These are phyloP conservation scores for Beverwykella pulmonaria DNA, from an alignment of 495 filamentous ascomycete genomes.

Conservation along the genomic window DNA sequence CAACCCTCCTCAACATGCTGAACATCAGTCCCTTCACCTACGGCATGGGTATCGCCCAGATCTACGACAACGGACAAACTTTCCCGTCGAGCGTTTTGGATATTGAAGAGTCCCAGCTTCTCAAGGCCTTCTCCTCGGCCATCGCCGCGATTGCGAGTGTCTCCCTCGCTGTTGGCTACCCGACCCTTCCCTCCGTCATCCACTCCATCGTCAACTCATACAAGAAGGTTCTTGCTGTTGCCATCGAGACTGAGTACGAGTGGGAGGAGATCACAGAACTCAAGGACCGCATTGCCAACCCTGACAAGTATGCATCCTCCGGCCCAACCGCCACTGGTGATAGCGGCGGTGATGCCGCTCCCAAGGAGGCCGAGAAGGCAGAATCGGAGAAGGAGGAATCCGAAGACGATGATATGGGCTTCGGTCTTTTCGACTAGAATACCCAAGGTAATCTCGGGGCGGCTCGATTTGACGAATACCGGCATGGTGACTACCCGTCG, in stretches of 20 bases:
- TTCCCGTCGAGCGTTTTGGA: conserved; percentile 85
- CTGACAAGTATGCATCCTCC: conserved; percentile 84
- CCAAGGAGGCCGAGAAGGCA: conserved; percentile 52
- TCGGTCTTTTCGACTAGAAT: conserved; percentile 66
- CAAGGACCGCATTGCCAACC: conserved; percentile 99
- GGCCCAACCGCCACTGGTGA: conserved; percentile 62
- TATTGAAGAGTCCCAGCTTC: conserved; percentile 88
- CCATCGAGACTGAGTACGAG: conserved; percentile 85
- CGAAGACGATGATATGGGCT: conserved; percentile 62
- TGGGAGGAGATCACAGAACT: conserved; percentile 96
- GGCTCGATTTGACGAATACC: neutral
- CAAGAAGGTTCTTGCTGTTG: conserved; percentile 94
- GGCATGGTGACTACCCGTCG: neutral
- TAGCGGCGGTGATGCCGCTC: conserved; percentile 48
- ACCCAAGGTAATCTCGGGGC: conserved; percentile 1
- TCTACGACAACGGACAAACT: conserved; percentile 94
- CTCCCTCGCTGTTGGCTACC: conserved; percentile 90
- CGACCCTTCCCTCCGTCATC: conserved; percentile 92
- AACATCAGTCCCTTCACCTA: conserved; percentile 99
- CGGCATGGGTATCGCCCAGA: conserved; percentile 92
- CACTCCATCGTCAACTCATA: conserved; percentile 95
- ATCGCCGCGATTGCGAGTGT: conserved; percentile 84
- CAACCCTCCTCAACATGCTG: conserved; percentile 97
- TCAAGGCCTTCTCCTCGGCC: conserved; percentile 78
- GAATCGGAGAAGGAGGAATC: conserved; percentile 61